These are phyloP conservation scores for Albatrellus ellisii DNA, from an alignment of 768 basidiomycete genomes.

Conservation along the genomic window DNA sequence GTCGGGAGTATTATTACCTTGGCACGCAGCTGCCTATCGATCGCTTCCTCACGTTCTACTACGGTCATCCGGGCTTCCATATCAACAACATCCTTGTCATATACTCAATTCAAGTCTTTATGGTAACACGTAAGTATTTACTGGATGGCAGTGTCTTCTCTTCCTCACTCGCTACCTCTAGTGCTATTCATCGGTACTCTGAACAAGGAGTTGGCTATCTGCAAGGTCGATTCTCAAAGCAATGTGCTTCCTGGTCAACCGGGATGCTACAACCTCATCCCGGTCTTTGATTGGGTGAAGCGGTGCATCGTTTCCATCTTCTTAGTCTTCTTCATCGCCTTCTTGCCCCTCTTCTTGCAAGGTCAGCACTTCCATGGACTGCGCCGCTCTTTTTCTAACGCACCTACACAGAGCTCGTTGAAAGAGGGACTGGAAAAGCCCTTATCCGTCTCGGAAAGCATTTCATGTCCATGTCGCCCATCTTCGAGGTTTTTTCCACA, in stretches of 20 bases:
- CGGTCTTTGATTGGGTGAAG: conserved; percentile 97
- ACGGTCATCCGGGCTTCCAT: conserved; percentile 98
- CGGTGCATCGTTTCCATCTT: conserved; percentile 96
- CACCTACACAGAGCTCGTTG: conserved; percentile 62
- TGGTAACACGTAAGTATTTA: conserved; percentile 65
- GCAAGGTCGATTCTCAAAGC: conserved; percentile 69
- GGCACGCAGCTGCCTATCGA: conserved; percentile 97
- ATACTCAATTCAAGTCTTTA: conserved; percentile 94
- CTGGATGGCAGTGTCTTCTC: not conserved
- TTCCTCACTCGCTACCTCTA: conserved; percentile 18
- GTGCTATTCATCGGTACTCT: conserved; percentile 93
- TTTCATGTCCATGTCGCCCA: conserved; percentile 90
- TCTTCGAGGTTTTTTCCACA: conserved; percentile 98
- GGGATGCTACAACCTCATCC: conserved; percentile 92
- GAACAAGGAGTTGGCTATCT: conserved; percentile 86
- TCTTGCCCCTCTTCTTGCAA: conserved; percentile 93
- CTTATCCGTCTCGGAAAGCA: conserved; percentile 91
- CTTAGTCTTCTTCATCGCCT: conserved; percentile 97
- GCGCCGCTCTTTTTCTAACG: conserved; percentile 5
- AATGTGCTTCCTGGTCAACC: conserved; percentile 75
- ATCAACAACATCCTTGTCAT: conserved; percentile 99
- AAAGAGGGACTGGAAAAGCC: conserved; percentile 92
- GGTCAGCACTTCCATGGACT: conserved; percentile 32
- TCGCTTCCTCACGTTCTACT: conserved; percentile 99
- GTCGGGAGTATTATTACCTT: conserved; percentile 97